phyloP scores from a whole-genome alignment of 805 yeast genomes.

The Teunomyces stri region DNA sequence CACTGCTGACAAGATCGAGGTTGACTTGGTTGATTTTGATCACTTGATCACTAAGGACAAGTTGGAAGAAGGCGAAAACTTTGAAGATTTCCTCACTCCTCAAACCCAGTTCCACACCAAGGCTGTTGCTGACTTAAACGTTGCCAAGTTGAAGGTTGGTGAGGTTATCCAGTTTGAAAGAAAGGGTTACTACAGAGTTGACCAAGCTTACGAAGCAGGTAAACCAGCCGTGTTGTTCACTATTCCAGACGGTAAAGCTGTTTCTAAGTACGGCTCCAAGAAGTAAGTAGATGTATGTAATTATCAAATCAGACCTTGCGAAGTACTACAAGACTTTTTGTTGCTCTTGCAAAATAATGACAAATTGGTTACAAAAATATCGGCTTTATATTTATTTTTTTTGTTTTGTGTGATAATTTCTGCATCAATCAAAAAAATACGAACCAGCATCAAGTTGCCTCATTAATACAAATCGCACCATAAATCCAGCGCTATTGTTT shows the following conservation, averaged over 20 bases:
- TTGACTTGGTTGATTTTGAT: slow-evolving; percentile 28
- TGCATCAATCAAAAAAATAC: too few relatives aligned
- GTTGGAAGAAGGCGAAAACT: slow-evolving; percentile 31
- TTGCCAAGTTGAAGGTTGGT: slow-evolving; percentile 22
- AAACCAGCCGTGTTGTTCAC: slow-evolving; percentile 26
- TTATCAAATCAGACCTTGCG: not conserved
- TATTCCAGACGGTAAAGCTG: slow-evolving; percentile 30
- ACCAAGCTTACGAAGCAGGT: slow-evolving; percentile 18
- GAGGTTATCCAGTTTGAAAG: slow-evolving; percentile 29
- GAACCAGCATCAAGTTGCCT: too few relatives aligned
- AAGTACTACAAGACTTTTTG: too few relatives aligned
- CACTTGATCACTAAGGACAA: slow-evolving; percentile 35
- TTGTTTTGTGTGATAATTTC: too few relatives aligned
- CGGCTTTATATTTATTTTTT: too few relatives aligned
- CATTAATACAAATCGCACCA: too few relatives aligned
- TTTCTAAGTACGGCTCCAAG: slow-evolving; percentile 20
- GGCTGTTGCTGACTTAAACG: slow-evolving; percentile 26
- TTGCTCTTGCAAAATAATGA: too few relatives aligned
- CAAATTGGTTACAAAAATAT: too few relatives aligned
- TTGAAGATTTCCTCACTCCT: slow-evolving; percentile 28
- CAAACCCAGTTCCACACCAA: slow-evolving; percentile 23
- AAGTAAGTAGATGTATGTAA: slow-evolving; percentile 12
- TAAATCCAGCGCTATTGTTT: too few relatives aligned
- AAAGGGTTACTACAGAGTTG: slow-evolving; percentile 31
- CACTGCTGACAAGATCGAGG: slow-evolving; percentile 25